A percentile compares a stretch with the other conserved stretches of the same genome.
Conservation (phyloP, 257 asterid species). For the Solanum raphanifolium region DNA sequence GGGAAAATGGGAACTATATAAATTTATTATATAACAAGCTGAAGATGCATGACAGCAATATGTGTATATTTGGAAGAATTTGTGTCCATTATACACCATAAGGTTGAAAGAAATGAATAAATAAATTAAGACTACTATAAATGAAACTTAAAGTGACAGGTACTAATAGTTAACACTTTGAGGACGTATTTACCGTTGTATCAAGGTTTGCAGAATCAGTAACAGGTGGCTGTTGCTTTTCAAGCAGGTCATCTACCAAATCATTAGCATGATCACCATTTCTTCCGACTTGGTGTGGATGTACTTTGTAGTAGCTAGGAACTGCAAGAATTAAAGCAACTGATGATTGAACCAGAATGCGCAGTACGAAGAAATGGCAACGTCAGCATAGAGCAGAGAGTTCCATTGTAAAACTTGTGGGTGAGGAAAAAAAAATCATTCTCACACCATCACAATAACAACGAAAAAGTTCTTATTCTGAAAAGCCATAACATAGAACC, state of each 20-base stretch:
- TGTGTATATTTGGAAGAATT: neutral
- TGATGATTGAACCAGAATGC: neutral
- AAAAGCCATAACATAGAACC: neutral
- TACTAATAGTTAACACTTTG: neutral
- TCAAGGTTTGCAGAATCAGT: constrained; percentile 6
- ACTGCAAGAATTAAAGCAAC: constrained; percentile 12
- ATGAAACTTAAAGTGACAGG: neutral
- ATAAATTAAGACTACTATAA: neutral
- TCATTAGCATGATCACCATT: constrained; percentile 12
- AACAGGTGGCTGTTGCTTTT: constrained; percentile 2
- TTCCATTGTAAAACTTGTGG: neutral
- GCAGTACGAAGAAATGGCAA: neutral
- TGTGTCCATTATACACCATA: neutral
- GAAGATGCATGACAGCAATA: neutral
- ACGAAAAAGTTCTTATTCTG: neutral
- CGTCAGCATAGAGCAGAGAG: neutral
- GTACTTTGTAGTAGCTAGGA: constrained; percentile 6
- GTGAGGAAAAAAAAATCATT: neutral
- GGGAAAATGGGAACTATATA: neutral
- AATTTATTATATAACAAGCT: neutral
- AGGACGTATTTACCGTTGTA: constrained; percentile 12
- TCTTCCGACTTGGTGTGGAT: constrained; percentile 2
- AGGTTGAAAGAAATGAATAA: neutral
- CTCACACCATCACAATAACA: neutral
- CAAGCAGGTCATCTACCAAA: constrained; percentile 2